Evolutionary conservation across 2,329 filamentous ascomycete species (phyloP).

Genomic region (Sporothrix globosa): DNA sequence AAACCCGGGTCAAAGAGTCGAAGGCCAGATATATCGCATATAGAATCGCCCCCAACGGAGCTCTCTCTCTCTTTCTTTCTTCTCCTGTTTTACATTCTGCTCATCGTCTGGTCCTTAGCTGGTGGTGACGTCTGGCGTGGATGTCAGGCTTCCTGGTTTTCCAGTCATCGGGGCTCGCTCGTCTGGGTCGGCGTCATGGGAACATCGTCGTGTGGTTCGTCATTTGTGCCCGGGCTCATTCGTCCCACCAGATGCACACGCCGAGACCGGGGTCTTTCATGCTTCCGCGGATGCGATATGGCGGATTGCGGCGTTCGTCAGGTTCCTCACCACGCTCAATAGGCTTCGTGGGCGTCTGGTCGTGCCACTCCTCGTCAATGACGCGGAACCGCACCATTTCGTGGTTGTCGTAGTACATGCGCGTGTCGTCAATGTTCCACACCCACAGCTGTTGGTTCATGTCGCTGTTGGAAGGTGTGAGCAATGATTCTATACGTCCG

Average conservation of each 20-base stretch:
- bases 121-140: neutral
- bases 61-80: neutral
- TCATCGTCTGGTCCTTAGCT: neutral
- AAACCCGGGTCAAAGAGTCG: neutral
- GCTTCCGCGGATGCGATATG: constrained; percentile 69
- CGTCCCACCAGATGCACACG: constrained; percentile 59
- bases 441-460: constrained; percentile 79
- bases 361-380: constrained; percentile 86
- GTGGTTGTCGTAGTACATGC: constrained; percentile 85
- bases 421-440: constrained; percentile 74
- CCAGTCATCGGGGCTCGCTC: neutral
- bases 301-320: constrained; percentile 62
- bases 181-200: neutral
- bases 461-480: constrained; percentile 54
- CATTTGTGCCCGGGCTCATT: constrained; percentile 25
- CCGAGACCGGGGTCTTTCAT: constrained; percentile 67
- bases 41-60: constrained; percentile 20
- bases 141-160: neutral
- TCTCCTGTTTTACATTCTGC: neutral
- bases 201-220: neutral
- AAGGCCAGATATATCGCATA: neutral
- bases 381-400: constrained; percentile 87
- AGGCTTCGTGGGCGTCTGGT: constrained; percentile 75
- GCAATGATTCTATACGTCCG: neutral
- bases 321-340: constrained; percentile 63